Percentiles rank a stretch among this genome's conserved stretches.
Conservation (phyloP, 192 early-diverging fungal genomes). For the Coemansia sp. region DNA sequence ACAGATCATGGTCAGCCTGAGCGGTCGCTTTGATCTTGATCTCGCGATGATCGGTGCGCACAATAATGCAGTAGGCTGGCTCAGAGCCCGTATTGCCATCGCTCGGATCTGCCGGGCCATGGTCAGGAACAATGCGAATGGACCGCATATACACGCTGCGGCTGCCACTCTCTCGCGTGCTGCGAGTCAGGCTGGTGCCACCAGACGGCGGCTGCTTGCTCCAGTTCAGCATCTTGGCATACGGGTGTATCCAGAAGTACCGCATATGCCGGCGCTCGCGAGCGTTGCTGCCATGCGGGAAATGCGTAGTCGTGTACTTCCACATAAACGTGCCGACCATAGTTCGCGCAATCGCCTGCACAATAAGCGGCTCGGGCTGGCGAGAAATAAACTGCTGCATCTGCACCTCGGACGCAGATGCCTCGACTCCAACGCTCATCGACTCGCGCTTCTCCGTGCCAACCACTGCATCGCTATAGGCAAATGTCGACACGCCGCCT, state of each 20-base stretch:
- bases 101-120: not conserved
- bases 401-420: constrained; percentile 14
- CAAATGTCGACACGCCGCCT: not conserved
- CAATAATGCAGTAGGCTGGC: constrained; percentile 60
- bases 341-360: constrained; percentile 68
- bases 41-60: constrained; percentile 67
- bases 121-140: constrained; percentile 57
- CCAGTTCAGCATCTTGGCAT: constrained; percentile 77
- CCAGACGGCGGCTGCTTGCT: constrained; percentile 58
- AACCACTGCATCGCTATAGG: not conserved
- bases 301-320: constrained; percentile 65
- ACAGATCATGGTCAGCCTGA: constrained; percentile 66
- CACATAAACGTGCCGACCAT: constrained; percentile 76
- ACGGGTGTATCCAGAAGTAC: constrained; percentile 82
- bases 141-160: constrained; percentile 64
- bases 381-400: constrained; percentile 24
- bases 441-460: constrained; percentile 15
- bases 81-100: constrained; percentile 24
- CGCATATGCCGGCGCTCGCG: constrained; percentile 65
- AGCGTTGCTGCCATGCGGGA: constrained; percentile 41
- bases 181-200: constrained; percentile 27
- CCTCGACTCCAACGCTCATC: constrained; percentile 27
- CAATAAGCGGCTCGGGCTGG: constrained; percentile 62
- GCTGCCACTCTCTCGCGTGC: constrained; percentile 32
- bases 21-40: constrained; percentile 69